Conservation (phyloP, 78 protist genomes). For the slime mould (Dictyostelium discoideum) region dicty_2.7 NC_007088.5:4285501-4286000, state of each 20-base stretch:
- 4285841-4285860: neutral
- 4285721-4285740: no score
- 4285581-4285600: neutral
- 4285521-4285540: constrained; percentile 71
- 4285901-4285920: neutral
- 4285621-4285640: neutral
- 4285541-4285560: constrained; percentile 65
- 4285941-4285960: neutral
- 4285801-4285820: no score
- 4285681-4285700: no score
- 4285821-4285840: no score
- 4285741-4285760: no score
- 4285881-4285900: neutral
- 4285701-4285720: neutral
- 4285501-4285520: constrained; percentile 79
- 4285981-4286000: neutral
- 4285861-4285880: neutral
- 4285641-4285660: neutral
- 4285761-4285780: no score
- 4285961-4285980: no score
- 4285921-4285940: neutral
- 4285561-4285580: neutral
- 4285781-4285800: no score
- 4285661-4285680: neutral
- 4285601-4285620: neutral